These are phyloP conservation scores for Monosporozyma servazzii DNA, from an alignment of 805 yeast genomes.

Conservation along the genomic window DNA sequence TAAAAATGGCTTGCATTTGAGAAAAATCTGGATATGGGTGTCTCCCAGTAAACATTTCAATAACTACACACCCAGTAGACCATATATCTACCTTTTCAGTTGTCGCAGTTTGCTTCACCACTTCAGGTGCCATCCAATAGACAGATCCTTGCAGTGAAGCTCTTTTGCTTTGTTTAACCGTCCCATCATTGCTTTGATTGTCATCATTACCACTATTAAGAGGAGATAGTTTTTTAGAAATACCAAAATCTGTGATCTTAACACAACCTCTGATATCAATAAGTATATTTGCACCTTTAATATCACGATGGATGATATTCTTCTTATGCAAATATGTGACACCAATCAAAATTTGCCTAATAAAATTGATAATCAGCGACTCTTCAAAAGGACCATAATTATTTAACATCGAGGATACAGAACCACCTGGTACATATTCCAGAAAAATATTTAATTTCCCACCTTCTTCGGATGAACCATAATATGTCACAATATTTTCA, in stretches of 20 bases:
- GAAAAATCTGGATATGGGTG: slow-evolving; percentile 94
- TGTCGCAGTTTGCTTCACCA: slow-evolving; percentile 84
- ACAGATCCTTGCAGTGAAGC: slow-evolving; percentile 91
- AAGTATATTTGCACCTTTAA: slow-evolving; percentile 79
- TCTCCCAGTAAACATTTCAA: slow-evolving; percentile 92
- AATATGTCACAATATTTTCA: slow-evolving; percentile 84
- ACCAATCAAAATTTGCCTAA: slow-evolving; percentile 69
- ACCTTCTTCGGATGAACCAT: slow-evolving; percentile 77
- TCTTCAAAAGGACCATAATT: slow-evolving; percentile 78
- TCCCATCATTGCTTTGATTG: slow-evolving; percentile 28
- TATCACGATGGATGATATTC: slow-evolving; percentile 76
- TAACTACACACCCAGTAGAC: slow-evolving; percentile 90
- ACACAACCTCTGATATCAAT: slow-evolving; percentile 75
- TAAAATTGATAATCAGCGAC: slow-evolving; percentile 59
- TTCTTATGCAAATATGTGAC: slow-evolving; percentile 63
- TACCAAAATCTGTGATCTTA: slow-evolving; percentile 81
- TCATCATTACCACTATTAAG: slow-evolving; percentile 21
- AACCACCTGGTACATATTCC: slow-evolving; percentile 68
- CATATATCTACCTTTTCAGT: slow-evolving; percentile 93
- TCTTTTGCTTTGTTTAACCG: slow-evolving; percentile 32
- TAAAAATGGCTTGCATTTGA: slow-evolving; percentile 95
- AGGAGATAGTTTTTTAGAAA: slow-evolving; percentile 60
- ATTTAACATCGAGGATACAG: slow-evolving; percentile 58
- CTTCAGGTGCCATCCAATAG: slow-evolving; percentile 99
- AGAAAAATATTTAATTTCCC: slow-evolving; percentile 67